These are phyloP conservation scores for Cadophora sp. DNA, from an alignment of 2,329 filamentous ascomycete species.

Conservation along the genomic window DNA sequence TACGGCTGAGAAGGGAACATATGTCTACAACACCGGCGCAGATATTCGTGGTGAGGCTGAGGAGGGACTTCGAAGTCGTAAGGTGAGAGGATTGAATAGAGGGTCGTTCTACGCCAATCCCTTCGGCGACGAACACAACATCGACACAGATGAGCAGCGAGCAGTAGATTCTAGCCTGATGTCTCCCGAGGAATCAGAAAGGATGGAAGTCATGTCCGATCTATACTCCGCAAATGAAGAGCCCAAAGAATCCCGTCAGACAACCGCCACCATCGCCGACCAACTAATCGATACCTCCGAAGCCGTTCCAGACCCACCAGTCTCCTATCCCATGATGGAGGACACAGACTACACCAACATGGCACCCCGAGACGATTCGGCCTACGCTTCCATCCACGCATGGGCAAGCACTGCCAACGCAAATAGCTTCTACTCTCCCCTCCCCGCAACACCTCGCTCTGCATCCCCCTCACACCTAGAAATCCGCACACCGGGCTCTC, in stretches of 20 bases:
- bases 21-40: constrained; percentile 63
- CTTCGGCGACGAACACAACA: constrained; percentile 53
- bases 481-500: constrained; percentile 32
- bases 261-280: constrained; percentile 38
- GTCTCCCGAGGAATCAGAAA: constrained; percentile 47
- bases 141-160: constrained; percentile 52
- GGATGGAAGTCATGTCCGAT: constrained; percentile 65
- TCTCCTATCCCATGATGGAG: constrained; percentile 38
- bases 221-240: constrained; percentile 42
- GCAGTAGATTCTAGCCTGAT: constrained; percentile 52
- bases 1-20: constrained; percentile 60
- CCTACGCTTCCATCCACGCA: constrained; percentile 68
- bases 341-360: constrained; percentile 57
- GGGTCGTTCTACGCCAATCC: constrained; percentile 62
- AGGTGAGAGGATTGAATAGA: constrained; percentile 53
- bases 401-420: constrained; percentile 59
- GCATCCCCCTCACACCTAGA: constrained; percentile 31
- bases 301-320: constrained; percentile 36
- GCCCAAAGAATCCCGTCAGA: constrained; percentile 30
- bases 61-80: constrained; percentile 57
- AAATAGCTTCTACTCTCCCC: constrained; percentile 64
- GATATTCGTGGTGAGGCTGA: constrained; percentile 50
- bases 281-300: constrained; percentile 43
- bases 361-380: constrained; percentile 56
- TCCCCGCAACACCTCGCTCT: constrained; percentile 56